Conservation (phyloP, 2,329 filamentous ascomycete species). For the Thermothelomyces thermophilus region DNA sequence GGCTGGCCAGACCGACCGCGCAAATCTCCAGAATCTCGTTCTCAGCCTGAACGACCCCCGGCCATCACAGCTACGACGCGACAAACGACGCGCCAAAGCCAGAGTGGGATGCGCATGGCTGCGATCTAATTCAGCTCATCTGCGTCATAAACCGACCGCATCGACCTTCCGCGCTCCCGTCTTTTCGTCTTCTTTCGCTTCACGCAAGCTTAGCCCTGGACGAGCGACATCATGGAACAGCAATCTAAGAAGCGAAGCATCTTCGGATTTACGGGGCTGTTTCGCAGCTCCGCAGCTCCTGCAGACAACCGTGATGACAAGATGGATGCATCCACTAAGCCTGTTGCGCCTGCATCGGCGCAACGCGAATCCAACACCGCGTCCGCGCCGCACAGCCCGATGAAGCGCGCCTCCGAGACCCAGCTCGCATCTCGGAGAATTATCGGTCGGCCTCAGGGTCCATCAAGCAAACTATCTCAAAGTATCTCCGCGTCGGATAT, state of each 20-base stretch:
- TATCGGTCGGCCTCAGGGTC: conserved; percentile 30
- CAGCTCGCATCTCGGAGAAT: conserved; percentile 32
- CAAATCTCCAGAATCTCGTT: conserved; percentile 7
- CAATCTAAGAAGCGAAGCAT: conserved; percentile 24
- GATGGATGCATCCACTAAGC: conserved; percentile 6
- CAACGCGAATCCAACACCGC: conserved; percentile 23
- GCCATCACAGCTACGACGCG: conserved; percentile 13
- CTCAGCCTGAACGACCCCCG: conserved; percentile 7
- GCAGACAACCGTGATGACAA: conserved; percentile 16
- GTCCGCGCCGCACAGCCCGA: conserved; percentile 29
- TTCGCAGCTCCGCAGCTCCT: conserved; percentile 18
- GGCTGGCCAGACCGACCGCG: conserved; percentile 13
- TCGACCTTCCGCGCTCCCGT: not conserved
- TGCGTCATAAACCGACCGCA: conserved; percentile 1
- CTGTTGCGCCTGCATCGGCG: conserved; percentile 9
- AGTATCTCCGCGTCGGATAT: conserved; percentile 23
- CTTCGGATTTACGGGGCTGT: conserved; percentile 22
- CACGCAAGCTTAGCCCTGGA: conserved; percentile 7
- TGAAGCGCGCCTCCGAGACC: conserved; percentile 30
- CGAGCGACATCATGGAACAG: conserved; percentile 23
- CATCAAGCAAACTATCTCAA: conserved; percentile 28
- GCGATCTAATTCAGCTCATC: not conserved
- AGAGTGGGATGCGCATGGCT: conserved; percentile 12
- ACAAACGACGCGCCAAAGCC: conserved; percentile 8
- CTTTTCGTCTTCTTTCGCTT: not conserved